A percentile compares a stretch with the other conserved stretches of the same genome.
Evolutionary conservation across 139 green algal species (phyloP).

Genomic region (Eudorina sp.): DNA sequence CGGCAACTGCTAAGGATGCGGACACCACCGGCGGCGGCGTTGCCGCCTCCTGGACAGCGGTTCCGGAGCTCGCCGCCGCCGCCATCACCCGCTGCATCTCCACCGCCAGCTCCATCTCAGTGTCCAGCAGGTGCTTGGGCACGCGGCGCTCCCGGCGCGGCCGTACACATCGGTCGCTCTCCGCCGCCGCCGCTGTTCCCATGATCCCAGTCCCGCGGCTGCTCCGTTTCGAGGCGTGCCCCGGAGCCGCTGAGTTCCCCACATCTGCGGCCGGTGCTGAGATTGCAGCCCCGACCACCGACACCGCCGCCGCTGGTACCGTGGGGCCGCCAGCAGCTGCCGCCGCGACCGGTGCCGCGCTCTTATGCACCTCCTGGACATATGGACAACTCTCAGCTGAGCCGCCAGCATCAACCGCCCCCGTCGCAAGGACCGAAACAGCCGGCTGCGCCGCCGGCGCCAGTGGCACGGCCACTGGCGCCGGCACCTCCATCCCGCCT

Average conservation of each 20-base stretch:
- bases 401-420: too few relatives aligned
- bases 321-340: background rate
- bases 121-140: constrained; percentile 43
- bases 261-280: too few relatives aligned
- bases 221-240: too few relatives aligned
- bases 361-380: too few relatives aligned
- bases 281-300: background rate
- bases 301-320: background rate
- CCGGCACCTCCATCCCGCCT: too few relatives aligned
- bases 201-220: background rate
- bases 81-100: constrained; percentile 34
- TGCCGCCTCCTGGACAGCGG: background rate
- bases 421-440: too few relatives aligned
- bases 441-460: too few relatives aligned
- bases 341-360: too few relatives aligned
- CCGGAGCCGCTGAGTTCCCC: too few relatives aligned
- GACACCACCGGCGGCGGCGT: background rate
- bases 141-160: constrained; percentile 26
- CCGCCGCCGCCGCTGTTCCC: background rate
- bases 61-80: background rate
- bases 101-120: constrained; percentile 35
- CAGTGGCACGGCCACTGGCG: too few relatives aligned
- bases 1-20: background rate
- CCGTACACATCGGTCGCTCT: background rate
- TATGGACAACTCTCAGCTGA: too few relatives aligned